Conservation (phyloP, 139 green algal genomes). For the Edaphochlamys debaryana region DNA sequence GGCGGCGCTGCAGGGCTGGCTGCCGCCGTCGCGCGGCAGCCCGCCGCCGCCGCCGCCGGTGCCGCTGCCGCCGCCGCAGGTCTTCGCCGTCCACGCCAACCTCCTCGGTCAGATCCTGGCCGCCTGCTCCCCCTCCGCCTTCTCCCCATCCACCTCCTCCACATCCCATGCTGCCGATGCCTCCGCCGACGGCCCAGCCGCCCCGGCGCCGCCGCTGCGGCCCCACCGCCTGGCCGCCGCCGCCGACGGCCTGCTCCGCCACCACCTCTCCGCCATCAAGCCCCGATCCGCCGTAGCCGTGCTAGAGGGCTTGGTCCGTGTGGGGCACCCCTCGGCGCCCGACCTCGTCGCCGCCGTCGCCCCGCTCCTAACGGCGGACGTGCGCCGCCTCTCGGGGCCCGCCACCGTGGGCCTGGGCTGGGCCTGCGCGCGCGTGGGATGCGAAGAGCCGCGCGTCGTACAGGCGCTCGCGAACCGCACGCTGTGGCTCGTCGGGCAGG, state of each 20-base stretch:
- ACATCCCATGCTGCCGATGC: too few species aligned
- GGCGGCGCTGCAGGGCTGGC: not conserved
- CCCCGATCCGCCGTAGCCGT: constrained; percentile 1
- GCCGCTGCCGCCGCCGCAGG: not conserved
- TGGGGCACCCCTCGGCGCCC: not conserved
- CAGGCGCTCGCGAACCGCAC: too few species aligned
- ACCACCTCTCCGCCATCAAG: not conserved
- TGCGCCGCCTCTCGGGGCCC: not conserved
- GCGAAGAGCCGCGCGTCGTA: not conserved
- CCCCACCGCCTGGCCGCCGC: not conserved
- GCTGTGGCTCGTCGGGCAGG: too few species aligned
- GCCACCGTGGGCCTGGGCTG: not conserved
- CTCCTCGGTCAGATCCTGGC: constrained; percentile 8
- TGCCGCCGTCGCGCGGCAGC: not conserved
- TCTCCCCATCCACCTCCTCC: too few species aligned
- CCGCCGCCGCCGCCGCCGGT: not conserved
- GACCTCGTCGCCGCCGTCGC: constrained; percentile 16
- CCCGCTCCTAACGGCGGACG: constrained; percentile 9
- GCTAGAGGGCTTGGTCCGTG: not conserved
- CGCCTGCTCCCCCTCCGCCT: not conserved
- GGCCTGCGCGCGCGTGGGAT: constrained; percentile 3
- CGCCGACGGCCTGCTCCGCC: constrained; percentile 12
- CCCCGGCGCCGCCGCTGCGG: too few species aligned
- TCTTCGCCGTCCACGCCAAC: constrained; percentile 11
- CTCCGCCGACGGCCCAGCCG: too few species aligned